Conservation (phyloP, 352 stramenopile species). For the Pythium monospermum region DNA sequence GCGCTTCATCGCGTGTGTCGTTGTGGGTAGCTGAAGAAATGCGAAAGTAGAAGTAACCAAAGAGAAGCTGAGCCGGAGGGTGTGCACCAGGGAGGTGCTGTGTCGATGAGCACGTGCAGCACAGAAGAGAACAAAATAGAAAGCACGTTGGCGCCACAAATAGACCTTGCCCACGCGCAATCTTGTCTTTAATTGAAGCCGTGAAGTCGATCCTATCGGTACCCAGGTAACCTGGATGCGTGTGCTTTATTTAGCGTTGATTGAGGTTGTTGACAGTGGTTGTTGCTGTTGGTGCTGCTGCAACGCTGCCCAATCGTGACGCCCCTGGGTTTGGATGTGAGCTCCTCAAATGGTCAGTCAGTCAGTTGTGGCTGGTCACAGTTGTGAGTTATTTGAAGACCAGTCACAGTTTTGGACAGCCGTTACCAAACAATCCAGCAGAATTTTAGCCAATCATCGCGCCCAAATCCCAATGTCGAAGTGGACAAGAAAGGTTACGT, state of each 20-base stretch:
- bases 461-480: too few species aligned
- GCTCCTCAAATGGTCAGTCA: neutral
- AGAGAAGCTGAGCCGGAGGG: neutral
- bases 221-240: too few species aligned
- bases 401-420: conserved; percentile 5
- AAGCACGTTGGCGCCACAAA: too few species aligned
- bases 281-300: conserved; percentile 5
- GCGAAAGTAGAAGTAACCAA: neutral
- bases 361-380: conserved; percentile 10
- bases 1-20: conserved; percentile 14
- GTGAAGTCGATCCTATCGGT: too few species aligned
- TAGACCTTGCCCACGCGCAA: too few species aligned
- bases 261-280: neutral
- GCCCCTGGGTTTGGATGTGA: too few species aligned
- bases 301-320: neutral
- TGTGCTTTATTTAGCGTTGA: conserved; percentile 20
- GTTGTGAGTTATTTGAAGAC: conserved; percentile 19
- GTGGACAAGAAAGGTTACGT: too few species aligned
- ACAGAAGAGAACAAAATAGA: neutral
- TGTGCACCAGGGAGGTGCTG: too few species aligned
- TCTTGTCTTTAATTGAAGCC: conserved; percentile 1
- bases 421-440: conserved; percentile 3
- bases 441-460: conserved; percentile 11
- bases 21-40: neutral
- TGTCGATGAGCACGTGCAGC: neutral